Conservation (phyloP, 2,329 filamentous ascomycete genomes). For the Aureobasidium lini region DNA sequence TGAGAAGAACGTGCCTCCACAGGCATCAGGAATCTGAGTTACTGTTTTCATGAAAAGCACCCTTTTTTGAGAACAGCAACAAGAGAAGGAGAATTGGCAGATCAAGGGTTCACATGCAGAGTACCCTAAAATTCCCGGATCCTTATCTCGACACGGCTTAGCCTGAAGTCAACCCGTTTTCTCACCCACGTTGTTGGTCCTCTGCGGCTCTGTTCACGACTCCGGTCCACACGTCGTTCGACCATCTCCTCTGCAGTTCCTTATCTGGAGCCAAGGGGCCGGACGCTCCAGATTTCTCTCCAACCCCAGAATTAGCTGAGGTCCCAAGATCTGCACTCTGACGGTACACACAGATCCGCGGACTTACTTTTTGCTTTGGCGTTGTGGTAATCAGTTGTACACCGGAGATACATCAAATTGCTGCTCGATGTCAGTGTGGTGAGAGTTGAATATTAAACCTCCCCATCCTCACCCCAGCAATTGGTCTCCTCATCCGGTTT, state of each 20-base stretch:
- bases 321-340: constrained; percentile 11
- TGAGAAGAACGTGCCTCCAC: background rate
- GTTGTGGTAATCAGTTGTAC: constrained; percentile 11
- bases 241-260: background rate
- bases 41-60: background rate
- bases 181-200: constrained; percentile 5
- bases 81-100: background rate
- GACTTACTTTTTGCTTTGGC: constrained; percentile 16
- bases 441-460: constrained; percentile 11
- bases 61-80: background rate
- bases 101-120: background rate
- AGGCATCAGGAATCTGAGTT: background rate
- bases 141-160: constrained; percentile 12
- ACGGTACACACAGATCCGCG: constrained; percentile 10
- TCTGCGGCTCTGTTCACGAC: constrained; percentile 5
- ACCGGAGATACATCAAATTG: constrained; percentile 13
- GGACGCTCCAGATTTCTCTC: background rate
- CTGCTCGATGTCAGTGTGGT: background rate
- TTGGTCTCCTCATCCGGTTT: constrained; percentile 8
- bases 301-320: constrained; percentile 7
- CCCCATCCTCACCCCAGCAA: background rate
- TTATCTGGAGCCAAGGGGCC: constrained; percentile 12
- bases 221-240: background rate
- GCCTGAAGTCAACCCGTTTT: constrained; percentile 7
- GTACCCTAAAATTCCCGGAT: constrained; percentile 2